Evolutionary conservation across 164 flowering plant genomes (phyloP), one percentile per base, ranked within the genome.

Genomic region (Litsea cubeba): DNA sequence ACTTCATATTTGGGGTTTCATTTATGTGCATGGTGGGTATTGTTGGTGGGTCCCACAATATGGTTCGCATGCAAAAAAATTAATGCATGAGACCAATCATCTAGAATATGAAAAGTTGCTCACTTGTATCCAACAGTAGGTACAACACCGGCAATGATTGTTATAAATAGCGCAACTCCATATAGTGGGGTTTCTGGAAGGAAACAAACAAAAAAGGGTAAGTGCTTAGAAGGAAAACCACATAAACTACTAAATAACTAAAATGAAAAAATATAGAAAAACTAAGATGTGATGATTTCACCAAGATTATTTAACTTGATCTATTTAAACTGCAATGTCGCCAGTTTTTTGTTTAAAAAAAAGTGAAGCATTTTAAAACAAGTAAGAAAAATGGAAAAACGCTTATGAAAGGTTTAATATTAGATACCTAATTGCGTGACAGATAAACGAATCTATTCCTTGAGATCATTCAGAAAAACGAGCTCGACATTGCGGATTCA

Each of bases 91-190:
- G 46, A 40, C 7, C 10, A 35, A 40, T 40, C 46, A 40, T 40
- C 46, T 40, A 40, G 46, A 40, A 40, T 40, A 40, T 40, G 46
- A 40, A 7, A 7, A 6, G 46, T 3, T 28, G 85, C 93, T 86
- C 82, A 95, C 98, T 95, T 95, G 87, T 85, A 89, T 77, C 83
- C 63, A 62, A 91, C 77, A 26, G 99, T 95, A 12, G 99, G 98
- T 72, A 92, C 82, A 73, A 89, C 92, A 81, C 72, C 95, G 82
- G 88, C 87, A 67, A 80, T 83, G 46, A 85, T 76, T 97, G 93
- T 87, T 3, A 86, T 28, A 75, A 73, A 81, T 78, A 95, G 50
- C 63, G 85, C 90, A 68, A 82, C 84, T 77, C 72, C 78, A 81
- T 74, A 82, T 28, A 84, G 85, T 12, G 87, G 83, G 49, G 91